A percentile compares a stretch with the other conserved stretches of the same genome.
These are phyloP conservation scores for Domatiomyces globalis DNA, from an alignment of 2,329 filamentous ascomycete genomes.

Conservation along the genomic window DNA sequence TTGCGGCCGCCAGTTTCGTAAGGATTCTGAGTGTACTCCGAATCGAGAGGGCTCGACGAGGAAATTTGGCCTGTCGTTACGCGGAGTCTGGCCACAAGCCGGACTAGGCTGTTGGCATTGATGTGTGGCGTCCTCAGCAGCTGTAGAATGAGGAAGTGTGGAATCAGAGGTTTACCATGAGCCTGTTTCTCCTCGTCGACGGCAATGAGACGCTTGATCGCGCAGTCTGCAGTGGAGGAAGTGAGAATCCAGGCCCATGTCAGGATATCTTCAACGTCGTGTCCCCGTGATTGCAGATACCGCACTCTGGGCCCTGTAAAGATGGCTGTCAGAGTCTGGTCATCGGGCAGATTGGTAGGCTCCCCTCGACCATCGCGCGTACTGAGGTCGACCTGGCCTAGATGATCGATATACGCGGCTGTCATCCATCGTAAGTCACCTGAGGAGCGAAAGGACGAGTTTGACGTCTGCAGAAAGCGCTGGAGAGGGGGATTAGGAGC, in stretches of 20 bases:
- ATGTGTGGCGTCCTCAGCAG: conserved; percentile 33
- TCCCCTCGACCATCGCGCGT: too few relatives aligned
- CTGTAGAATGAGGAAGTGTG: conserved; percentile 35
- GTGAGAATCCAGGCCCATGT: conserved; percentile 35
- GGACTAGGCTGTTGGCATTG: conserved; percentile 28
- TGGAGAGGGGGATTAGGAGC: neutral
- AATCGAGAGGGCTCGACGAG: neutral
- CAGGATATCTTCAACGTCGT: conserved; percentile 28
- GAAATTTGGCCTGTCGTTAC: conserved; percentile 3
- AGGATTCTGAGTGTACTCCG: conserved; percentile 3
- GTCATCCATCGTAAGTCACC: neutral
- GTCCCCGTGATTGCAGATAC: conserved; percentile 16
- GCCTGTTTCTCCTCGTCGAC: conserved; percentile 16
- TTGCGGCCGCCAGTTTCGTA: conserved; percentile 7
- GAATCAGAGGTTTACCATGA: conserved; percentile 18
- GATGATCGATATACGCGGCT: neutral
- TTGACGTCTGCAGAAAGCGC: neutral
- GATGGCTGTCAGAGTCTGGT: neutral
- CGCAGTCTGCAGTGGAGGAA: conserved; percentile 23
- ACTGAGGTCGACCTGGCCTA: neutral
- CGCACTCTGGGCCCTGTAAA: neutral
- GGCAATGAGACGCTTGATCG: conserved; percentile 25
- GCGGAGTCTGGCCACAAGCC: conserved; percentile 23
- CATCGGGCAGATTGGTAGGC: neutral
- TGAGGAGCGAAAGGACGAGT: neutral